Conservation (phyloP, 2,329 filamentous ascomycete species). For the Fusarium pseudocircinatum region DNA sequence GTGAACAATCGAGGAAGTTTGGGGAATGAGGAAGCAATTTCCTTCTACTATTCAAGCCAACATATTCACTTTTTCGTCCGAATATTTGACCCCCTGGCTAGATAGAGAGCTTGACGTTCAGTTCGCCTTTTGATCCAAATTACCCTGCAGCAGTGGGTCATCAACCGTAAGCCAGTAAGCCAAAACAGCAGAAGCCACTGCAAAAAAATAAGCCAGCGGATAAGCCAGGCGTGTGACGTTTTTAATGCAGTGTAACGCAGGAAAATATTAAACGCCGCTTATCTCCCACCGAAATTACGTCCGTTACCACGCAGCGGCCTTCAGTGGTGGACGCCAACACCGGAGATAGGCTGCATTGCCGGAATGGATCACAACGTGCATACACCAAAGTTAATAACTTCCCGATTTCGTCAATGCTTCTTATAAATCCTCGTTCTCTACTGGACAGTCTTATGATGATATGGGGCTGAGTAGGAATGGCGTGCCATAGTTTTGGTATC, state of each 20-base stretch:
- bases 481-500: background rate
- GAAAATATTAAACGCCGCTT: background rate
- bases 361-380: background rate
- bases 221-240: too few species aligned
- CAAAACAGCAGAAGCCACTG: background rate
- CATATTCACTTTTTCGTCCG: fast-evolving
- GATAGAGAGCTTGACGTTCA: background rate
- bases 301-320: background rate
- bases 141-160: background rate
- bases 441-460: background rate
- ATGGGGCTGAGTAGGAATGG: background rate
- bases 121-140: background rate
- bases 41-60: background rate
- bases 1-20: background rate
- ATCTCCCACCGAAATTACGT: background rate
- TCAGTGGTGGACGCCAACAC: background rate
- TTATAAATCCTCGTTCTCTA: background rate
- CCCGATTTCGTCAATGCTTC: background rate
- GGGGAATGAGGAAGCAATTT: fast-evolving
- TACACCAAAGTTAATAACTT: background rate
- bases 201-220: background rate
- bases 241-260: background rate
- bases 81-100: background rate
- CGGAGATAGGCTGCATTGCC: background rate
- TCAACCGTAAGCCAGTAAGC: background rate